phyloP scores from a whole-genome alignment of 2,329 filamentous ascomycete species.

The Fusarium guadeloupense region DNA sequence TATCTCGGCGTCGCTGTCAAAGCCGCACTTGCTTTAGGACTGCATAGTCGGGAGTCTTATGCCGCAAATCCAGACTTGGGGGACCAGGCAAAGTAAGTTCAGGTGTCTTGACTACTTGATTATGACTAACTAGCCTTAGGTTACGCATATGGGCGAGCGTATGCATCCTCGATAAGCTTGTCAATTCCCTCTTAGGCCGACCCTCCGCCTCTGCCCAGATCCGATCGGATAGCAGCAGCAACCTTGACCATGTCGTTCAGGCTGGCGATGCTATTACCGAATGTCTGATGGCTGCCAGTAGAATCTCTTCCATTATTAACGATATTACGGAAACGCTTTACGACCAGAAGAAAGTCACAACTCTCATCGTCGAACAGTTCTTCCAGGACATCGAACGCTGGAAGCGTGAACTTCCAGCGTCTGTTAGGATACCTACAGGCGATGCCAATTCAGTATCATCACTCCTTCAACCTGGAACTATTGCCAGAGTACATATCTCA shows the following conservation, averaged over 20 bases:
- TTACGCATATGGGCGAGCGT: slow-evolving; percentile 51
- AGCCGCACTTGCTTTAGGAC: slow-evolving; percentile 64
- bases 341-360: slow-evolving; percentile 48
- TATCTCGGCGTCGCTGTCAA: slow-evolving; percentile 68
- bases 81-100: slow-evolving; percentile 35
- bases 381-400: slow-evolving; percentile 56
- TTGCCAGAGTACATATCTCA: slow-evolving; percentile 63
- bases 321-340: slow-evolving; percentile 56
- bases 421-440: slow-evolving; percentile 29
- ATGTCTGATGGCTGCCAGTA: slow-evolving; percentile 53
- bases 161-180: slow-evolving; percentile 51
- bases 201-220: slow-evolving; percentile 47
- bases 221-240: slow-evolving; percentile 16
- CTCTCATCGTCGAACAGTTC: slow-evolving; percentile 50
- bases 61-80: slow-evolving; percentile 11
- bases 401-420: slow-evolving; percentile 55
- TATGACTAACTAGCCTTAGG: slow-evolving; percentile 25
- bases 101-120: fast-evolving
- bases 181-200: slow-evolving; percentile 51
- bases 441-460: slow-evolving; percentile 8
- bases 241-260: slow-evolving; percentile 21
- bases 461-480: slow-evolving; percentile 46
- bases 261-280: slow-evolving; percentile 36
- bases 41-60: slow-evolving; percentile 54
- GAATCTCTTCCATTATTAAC: slow-evolving; percentile 55